Percentiles rank a stretch among this genome's conserved stretches.
Evolutionary conservation across 768 basidiomycete genomes (phyloP).

Genomic region (Trametes cinnabarina): DNA sequence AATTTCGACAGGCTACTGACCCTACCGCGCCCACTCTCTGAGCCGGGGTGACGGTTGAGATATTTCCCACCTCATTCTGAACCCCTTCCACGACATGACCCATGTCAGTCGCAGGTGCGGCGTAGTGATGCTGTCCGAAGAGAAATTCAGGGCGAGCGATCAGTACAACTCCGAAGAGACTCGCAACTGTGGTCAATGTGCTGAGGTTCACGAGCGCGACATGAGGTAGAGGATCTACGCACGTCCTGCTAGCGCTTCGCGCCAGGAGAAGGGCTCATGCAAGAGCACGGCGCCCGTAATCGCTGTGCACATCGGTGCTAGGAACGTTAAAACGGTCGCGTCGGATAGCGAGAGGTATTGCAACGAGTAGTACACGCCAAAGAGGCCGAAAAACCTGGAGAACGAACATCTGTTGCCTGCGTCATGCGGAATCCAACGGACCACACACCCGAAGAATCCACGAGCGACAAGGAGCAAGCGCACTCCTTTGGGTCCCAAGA

Average conservation of each 20-base stretch:
- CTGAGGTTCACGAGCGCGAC: no score
- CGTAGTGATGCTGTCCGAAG: slow-evolving; percentile 46
- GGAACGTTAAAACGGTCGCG: slow-evolving; percentile 72
- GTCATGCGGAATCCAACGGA: background rate
- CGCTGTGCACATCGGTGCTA: slow-evolving; percentile 64
- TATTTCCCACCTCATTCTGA: slow-evolving; percentile 1
- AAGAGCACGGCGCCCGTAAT: slow-evolving; percentile 61
- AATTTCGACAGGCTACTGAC: no score
- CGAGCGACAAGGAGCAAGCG: slow-evolving; percentile 53
- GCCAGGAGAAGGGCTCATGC: slow-evolving; percentile 54
- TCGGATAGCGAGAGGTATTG: slow-evolving; percentile 78
- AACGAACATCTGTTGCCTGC: slow-evolving; percentile 8
- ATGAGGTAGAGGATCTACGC: slow-evolving; percentile 15
- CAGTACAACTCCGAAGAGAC: slow-evolving; percentile 73
- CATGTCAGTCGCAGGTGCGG: background rate
- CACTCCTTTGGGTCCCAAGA: slow-evolving; percentile 69
- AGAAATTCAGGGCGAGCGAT: slow-evolving; percentile 77
- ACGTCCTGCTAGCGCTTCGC: slow-evolving; percentile 57
- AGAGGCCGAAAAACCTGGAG: slow-evolving; percentile 67
- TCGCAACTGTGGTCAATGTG: slow-evolving; percentile 42
- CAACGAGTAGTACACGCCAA: slow-evolving; percentile 68
- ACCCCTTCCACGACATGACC: slow-evolving; percentile 6
- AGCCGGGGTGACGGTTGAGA: slow-evolving; percentile 21
- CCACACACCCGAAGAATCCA: slow-evolving; percentile 60
- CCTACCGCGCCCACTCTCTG: slow-evolving; percentile 60